Base-by-base conservation (phyloP, 2,329 filamentous ascomycete species). In the Trichophyton verrucosum region DNA sequence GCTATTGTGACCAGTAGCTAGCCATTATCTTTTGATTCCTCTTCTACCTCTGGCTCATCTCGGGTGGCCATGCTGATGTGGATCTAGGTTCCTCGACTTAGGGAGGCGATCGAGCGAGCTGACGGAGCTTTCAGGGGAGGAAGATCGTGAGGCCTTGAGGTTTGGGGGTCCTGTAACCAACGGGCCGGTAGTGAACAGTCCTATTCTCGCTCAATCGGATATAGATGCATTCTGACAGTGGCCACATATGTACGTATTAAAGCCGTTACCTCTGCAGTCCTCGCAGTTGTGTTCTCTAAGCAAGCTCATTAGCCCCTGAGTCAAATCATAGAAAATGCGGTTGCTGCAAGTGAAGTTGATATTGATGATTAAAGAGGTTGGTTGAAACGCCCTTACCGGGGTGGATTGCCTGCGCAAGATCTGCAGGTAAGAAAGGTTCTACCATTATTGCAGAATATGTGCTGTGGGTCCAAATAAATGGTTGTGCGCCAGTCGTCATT, bases 371-470 rank as follows among this genome's bases (percentile, higher is more conserved):
- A 30, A 30, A 30, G 27, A 30, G 6, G 27, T 7, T 30, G 27
- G 27, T 7, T 30, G 27, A 30, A n/a, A n/a, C 9, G 38, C 22
- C n/a, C 49, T 58, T 67, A 74, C 72, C 72, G 70, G 24, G 72
- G 71, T 59, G 71, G 70, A 62, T 74, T 72, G 0, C 72, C 72
- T 17, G 72, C 72, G 55, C 72, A 74, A 51, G 63, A 63, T n/a
- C 67, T 67, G 62, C 72, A 74, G 51, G 71, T 74, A 13, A 69
- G 6, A 24, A 72, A 69, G 3, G 68, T 71, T 47, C 65, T 66
- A 2, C 72, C 72, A 11, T 71, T 69, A 38, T 71, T 68, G 64
- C 72, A 74, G 9, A 68, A 70, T 6, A 64, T 68, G 55, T 73
- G 71, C 3, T 64, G 62, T 1, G 72, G 72, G 56, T 73, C 72